Evolutionary conservation across 495 filamentous ascomycete species (phyloP).

Genomic region (Penicillium taxi): DNA sequence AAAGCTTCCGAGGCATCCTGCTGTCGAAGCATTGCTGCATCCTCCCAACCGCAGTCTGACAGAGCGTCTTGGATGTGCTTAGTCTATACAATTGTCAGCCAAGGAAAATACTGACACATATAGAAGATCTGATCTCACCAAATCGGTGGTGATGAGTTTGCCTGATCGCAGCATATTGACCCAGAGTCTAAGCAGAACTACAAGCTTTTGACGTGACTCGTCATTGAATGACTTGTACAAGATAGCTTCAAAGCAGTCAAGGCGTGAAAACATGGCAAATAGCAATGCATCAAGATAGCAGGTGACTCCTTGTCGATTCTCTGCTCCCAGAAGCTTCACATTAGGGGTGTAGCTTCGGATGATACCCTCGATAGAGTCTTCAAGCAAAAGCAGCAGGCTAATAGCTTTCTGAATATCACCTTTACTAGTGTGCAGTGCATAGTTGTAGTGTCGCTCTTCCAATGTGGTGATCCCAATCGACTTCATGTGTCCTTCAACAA

Average conservation of each 20-base stretch:
- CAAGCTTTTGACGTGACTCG: conserved; percentile 62
- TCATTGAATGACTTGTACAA: conserved; percentile 59
- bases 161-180: conserved; percentile 85
- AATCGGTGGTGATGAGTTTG: conserved; percentile 73
- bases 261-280: conserved; percentile 90
- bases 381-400: conserved; percentile 63
- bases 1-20: conserved; percentile 96
- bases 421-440: conserved; percentile 56
- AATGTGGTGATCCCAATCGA: conserved; percentile 29
- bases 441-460: conserved; percentile 51
- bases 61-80: conserved; percentile 73
- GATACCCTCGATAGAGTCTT: conserved; percentile 73
- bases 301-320: conserved; percentile 77
- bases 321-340: conserved; percentile 71
- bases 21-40: conserved; percentile 65
- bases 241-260: conserved; percentile 87
- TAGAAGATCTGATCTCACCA: conserved; percentile 43
- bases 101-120: neutral
- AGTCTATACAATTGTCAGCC: conserved; percentile 51
- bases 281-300: conserved; percentile 90
- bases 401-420: conserved; percentile 69
- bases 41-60: conserved; percentile 84
- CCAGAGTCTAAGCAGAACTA: conserved; percentile 73
- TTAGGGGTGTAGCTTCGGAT: conserved; percentile 63
- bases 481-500: conserved; percentile 25